A percentile compares a stretch with the other conserved stretches of the same genome.
Conservation (phyloP, 176 grass and related monocot species). For the Leersia perrieri region DNA sequence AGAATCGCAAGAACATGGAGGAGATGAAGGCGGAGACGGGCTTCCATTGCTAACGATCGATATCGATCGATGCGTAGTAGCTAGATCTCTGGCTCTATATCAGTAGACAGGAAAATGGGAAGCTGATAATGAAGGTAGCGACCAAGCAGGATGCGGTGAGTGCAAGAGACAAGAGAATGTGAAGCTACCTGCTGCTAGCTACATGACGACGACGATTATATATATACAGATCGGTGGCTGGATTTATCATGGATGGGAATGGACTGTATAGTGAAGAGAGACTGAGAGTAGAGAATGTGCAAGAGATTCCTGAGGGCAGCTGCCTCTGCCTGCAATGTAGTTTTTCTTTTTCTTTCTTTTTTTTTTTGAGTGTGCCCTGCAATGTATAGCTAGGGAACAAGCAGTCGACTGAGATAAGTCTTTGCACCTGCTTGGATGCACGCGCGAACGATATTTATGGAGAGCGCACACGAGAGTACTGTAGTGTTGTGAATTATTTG, state of each 20-base stretch:
- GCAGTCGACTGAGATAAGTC: background rate
- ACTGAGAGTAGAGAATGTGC: too few relatives aligned
- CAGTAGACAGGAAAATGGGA: background rate
- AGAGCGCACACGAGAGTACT: conserved; percentile 8
- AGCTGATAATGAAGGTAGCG: background rate
- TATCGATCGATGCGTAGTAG: background rate
- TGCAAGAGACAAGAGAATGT: conserved; percentile 44
- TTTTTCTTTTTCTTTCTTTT: too few relatives aligned
- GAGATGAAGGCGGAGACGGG: background rate
- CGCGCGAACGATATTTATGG: conserved; percentile 2
- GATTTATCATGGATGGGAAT: too few relatives aligned
- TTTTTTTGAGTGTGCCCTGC: too few relatives aligned
- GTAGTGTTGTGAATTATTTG: conserved; percentile 26
- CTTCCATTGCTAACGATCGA: background rate
- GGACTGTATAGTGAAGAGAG: background rate
- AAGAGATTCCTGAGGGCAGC: background rate
- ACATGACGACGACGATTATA: background rate
- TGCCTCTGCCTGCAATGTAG: too few relatives aligned
- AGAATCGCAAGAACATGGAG: conserved; percentile 25
- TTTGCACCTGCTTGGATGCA: conserved; percentile 2
- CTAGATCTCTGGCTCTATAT: too few relatives aligned
- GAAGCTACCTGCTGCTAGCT: background rate
- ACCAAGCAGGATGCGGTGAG: conserved; percentile 9
- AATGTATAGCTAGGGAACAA: background rate
- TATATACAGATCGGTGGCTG: background rate